Evolutionary conservation across 495 filamentous ascomycete species (phyloP), one percentile per base, ranked within the genome.

Genomic region (Penicillium mononematosum): DNA sequence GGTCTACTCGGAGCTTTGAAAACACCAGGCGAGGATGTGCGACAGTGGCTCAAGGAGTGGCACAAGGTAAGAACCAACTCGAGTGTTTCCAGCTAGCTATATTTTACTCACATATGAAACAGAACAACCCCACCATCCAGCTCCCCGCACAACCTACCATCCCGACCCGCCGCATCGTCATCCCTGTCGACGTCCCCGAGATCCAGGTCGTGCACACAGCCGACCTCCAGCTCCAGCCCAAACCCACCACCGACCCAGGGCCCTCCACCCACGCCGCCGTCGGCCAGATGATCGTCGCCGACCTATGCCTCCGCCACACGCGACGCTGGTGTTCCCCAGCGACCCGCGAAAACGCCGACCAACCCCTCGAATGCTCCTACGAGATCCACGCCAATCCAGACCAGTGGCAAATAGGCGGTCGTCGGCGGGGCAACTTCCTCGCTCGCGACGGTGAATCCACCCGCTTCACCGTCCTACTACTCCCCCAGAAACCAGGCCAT

Each of bases 171-270:
- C 73, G 73, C 43, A 78, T 83, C 59, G 63, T 75, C 38, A 78
- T 83, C 48, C 80, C 80, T 4, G 91, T 98, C 19, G 89, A 96
- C 44, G 82, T 98, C n/a, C 95, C 94, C 0, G 81, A 88, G 7
- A 79, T 96, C 24, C 84, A 88, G 53, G 83, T 97, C 25, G 85
- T 98, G 2, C 88, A 93, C 71, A 95, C 88, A 1, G 89, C 87
- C 17, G 85, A 92, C 52, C 82, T 97, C 43, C 79, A 78, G 25
- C 75, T 91, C 12, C 45, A 71, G 58, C 54, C 61, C 68, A 67
- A 4, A 64, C 69, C 43, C 62, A 47, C 49, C 48, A 45, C 41
- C n/a, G 50, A 56, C 11, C 68, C 47, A 64, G 61, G 46, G 17
- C 43, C 53, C 68, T 61, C 70, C 53, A 48, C 56, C 50, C 59